Percentiles rank a stretch among this genome's conserved stretches.
Evolutionary conservation across 2,329 filamentous ascomycete genomes (phyloP).

Genomic region (Nemania sp.): DNA sequence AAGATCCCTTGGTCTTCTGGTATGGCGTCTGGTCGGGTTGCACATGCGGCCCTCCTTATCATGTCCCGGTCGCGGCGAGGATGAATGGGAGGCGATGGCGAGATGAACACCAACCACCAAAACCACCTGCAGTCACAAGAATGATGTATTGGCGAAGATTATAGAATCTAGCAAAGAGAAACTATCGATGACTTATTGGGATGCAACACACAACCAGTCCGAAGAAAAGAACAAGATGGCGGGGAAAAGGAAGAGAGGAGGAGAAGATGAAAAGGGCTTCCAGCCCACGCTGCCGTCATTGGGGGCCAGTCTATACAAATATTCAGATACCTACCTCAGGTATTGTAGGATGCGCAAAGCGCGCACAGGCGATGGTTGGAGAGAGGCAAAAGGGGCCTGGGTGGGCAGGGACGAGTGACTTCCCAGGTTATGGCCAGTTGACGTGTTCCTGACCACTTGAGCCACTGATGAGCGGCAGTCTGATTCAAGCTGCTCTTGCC

Average conservation of each 20-base stretch:
- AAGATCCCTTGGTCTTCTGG: conserved; percentile 19
- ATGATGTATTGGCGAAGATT: neutral
- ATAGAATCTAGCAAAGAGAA: neutral
- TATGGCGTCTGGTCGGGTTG: neutral
- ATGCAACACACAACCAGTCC: conserved; percentile 3
- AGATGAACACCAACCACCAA: conserved; percentile 7
- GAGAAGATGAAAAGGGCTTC: neutral
- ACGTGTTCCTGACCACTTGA: conserved; percentile 23
- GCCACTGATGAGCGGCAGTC: conserved; percentile 20
- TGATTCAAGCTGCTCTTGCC: conserved; percentile 19
- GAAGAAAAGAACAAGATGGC: neutral
- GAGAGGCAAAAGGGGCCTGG: conserved; percentile 12
- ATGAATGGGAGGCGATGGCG: conserved; percentile 15
- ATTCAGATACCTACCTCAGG: neutral
- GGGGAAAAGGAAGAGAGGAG: neutral
- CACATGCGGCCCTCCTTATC: conserved; percentile 24
- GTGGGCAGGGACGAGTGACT: conserved; percentile 12
- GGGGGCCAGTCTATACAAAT: conserved; percentile 15
- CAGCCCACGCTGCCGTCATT: neutral
- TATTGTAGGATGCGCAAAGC: conserved; percentile 1
- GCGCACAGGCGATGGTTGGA: conserved; percentile 12
- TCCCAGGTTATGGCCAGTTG: conserved; percentile 16
- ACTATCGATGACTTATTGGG: neutral
- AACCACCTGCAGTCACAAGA: neutral
- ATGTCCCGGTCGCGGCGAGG: conserved; percentile 10